phyloP scores from a whole-genome alignment of 164 flowering plant genomes.

The Saururus chinensis region DNA sequence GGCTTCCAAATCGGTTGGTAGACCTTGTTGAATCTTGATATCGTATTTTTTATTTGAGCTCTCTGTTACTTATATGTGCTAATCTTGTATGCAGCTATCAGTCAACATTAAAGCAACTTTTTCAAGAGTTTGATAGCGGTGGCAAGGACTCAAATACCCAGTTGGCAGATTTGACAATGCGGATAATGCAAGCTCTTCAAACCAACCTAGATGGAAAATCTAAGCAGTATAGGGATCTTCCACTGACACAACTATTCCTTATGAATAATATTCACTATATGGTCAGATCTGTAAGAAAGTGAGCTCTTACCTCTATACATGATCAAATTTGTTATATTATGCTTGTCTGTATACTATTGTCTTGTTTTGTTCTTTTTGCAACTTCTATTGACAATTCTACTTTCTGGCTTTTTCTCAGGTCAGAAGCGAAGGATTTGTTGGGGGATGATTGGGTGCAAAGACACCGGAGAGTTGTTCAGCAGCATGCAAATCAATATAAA shows the following conservation, averaged over 20 bases:
- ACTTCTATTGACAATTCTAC: neutral
- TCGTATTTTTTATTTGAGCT: too few species aligned
- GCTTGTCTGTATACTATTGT: neutral
- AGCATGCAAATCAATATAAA: slow-evolving; percentile 96
- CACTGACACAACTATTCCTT: slow-evolving; percentile 77
- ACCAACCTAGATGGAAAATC: slow-evolving; percentile 87
- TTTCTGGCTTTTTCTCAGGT: slow-evolving; percentile 31
- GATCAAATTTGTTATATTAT: too few species aligned
- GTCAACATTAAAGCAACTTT: slow-evolving; percentile 80
- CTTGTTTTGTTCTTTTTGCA: neutral
- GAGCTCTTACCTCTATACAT: slow-evolving; percentile 3
- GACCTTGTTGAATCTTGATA: neutral
- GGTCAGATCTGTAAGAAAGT: slow-evolving; percentile 97
- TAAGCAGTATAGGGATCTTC: slow-evolving; percentile 81
- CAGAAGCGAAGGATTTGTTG: slow-evolving; percentile 92
- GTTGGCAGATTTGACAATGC: slow-evolving; percentile 59
- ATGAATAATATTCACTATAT: slow-evolving; percentile 95
- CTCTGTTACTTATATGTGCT: neutral
- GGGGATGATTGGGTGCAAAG: slow-evolving; percentile 99
- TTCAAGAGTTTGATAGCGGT: slow-evolving; percentile 52
- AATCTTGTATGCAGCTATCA: slow-evolving; percentile 49
- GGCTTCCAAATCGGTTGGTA: too few species aligned
- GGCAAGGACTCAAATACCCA: slow-evolving; percentile 38
- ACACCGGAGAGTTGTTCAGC: slow-evolving; percentile 89
- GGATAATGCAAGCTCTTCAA: slow-evolving; percentile 86